Evolutionary conservation across 495 filamentous ascomycete genomes (phyloP), one percentile per base, ranked within the genome.

Genomic region (Penicillium goetzii): DNA sequence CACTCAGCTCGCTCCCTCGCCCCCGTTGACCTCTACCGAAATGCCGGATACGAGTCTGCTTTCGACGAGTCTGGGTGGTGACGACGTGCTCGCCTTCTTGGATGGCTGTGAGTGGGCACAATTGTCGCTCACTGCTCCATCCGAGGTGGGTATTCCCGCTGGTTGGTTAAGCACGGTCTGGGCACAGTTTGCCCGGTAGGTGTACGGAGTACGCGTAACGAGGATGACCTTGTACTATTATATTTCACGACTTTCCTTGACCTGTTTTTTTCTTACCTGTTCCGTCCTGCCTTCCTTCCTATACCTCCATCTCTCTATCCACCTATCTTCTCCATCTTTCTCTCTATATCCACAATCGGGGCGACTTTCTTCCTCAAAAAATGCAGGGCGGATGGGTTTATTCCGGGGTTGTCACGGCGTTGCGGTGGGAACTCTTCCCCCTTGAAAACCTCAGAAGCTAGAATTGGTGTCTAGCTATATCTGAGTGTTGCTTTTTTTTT

Each of bases 51-150:
- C 71, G 38, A 67, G 63, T 47, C 28, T 78, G 17, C 72, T 73
- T 64, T 72, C 75, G 8, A 75, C 71, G 3, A 80, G 78, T 51
- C 72, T 81, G 15, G 75, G 81, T 7, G 78, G 80, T 2, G 82
- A 83, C 34, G 81, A 83, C 47, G 72, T 84, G 10, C 62, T 82
- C 21, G 77, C 76, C 7, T 82, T 83, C 67, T 65, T 83, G 19
- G 80, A 79, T 50, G 82, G 81, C 12, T 72, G 76, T 23, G 79
- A 82, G n/a, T 73, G 74, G 63, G 66, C 75, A 7, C 76, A 81
- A 33, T 58, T 76, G 41, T 68, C 72, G 5, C 56, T 67, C 15
- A 67, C 71, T 33, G 58, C 70, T 23, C 68, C 74, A 12, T 76
- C 78, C 0, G 77, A 79, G 51, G 66, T 77, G 15, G 77, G 77